Base-by-base conservation (phyloP, 371 early-diverging fungal genomes). In the Actinomortierella wolfii region DNA sequence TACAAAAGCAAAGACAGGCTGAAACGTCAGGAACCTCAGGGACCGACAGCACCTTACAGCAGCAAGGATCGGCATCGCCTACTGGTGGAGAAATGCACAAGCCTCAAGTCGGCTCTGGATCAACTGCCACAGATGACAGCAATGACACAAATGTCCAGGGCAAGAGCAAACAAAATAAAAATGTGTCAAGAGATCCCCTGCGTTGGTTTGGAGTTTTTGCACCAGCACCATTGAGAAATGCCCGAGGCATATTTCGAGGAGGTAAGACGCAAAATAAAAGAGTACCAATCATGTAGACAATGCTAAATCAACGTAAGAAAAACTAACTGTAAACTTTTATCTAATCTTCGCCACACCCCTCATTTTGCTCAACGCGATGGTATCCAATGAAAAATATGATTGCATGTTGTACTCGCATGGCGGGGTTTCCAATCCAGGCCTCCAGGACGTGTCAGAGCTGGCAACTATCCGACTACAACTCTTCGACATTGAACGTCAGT, bases 201-300 rank as follows among this genome's bases (percentile, higher is more conserved):
- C 45, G 65, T 23, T 71, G 73, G 73, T 71, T 71, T 55, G 73
- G 73, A n/a, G 73, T 61, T 20, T 66, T 71, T 66, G 73, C 61
- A 3, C 73, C 73, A 14, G 59, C 26, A 3, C 52, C 73, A 14
- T 62, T 71, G 17, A 65, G 73, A 40, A 66, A 23, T 43, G 73
- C 73, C 41, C 73, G 65, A 40, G 28, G 55, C 21, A 17, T 39
- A 13, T 71, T 71, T 47, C 65, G 61, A 34, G 57, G 61, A 40
- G 57, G 73, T 66, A 61, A 44, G n/a, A n/a, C n/a, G n/a, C n/a
- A n/a, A n/a, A n/a, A n/a, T n/a, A n/a, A n/a, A n/a, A n/a, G n/a
- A n/a, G n/a, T n/a, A n/a, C n/a, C n/a, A n/a, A n/a, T n/a, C n/a
- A n/a, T n/a, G n/a, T n/a, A n/a, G n/a, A n/a, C 34, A 34, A 34